These are phyloP conservation scores for Fistulinella cinereoalba DNA, from an alignment of 1,284 basidiomycete species.

Conservation along the genomic window DNA sequence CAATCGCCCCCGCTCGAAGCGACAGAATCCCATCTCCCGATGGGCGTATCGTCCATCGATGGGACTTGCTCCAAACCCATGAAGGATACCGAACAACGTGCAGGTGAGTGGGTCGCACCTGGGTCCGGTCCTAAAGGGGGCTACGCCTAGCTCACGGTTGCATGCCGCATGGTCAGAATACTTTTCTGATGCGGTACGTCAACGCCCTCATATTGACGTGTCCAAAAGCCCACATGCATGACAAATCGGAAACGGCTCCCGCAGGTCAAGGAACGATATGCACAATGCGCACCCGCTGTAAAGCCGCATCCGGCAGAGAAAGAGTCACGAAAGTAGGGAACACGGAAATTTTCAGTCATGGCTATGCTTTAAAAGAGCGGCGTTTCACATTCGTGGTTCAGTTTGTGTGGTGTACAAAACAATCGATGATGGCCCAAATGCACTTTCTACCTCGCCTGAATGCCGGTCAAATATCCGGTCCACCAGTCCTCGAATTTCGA, in stretches of 20 bases:
- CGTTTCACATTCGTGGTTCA: background rate
- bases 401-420: constrained; percentile 9
- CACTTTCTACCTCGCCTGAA: constrained; percentile 12
- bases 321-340: background rate
- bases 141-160: background rate
- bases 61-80: constrained; percentile 33
- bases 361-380: background rate
- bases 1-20: constrained; percentile 54
- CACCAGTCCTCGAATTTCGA: constrained; percentile 78
- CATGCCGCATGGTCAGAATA: constrained; percentile 17
- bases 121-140: background rate
- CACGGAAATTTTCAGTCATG: too few relatives aligned
- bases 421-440: background rate
- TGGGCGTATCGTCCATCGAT: constrained; percentile 49
- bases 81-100: constrained; percentile 32
- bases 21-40: constrained; percentile 43
- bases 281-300: constrained; percentile 5
- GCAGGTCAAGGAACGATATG: constrained; percentile 28
- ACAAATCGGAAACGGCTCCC: background rate
- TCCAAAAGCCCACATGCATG: background rate
- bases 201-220: background rate
- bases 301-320: constrained; percentile 15
- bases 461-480: constrained; percentile 39
- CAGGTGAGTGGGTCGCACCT: constrained; percentile 19
- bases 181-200: constrained; percentile 30